A percentile compares a stretch with the other conserved stretches of the same genome.
phyloP scores from a whole-genome alignment of 345 rosid species.

The Jatropha curcas region DNA sequence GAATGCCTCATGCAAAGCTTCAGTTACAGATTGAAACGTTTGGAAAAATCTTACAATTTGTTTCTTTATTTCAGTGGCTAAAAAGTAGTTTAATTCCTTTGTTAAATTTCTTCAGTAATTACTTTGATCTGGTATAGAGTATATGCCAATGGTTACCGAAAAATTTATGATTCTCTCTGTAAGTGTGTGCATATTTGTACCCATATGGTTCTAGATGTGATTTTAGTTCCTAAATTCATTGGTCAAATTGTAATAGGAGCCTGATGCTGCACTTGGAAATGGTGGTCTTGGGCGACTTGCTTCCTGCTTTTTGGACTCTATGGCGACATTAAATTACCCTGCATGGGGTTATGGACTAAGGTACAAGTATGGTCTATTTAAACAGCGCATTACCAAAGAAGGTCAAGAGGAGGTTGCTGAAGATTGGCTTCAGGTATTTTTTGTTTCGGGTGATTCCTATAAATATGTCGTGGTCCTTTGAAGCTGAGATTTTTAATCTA shows the following conservation, averaged over 20 bases:
- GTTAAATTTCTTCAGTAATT: no score
- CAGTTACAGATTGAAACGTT: no score
- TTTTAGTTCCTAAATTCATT: slow-evolving; percentile 16
- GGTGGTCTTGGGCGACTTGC: slow-evolving; percentile 89
- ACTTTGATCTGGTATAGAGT: background rate
- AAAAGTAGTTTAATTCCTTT: no score
- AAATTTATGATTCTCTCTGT: background rate
- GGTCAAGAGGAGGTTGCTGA: slow-evolving; percentile 87
- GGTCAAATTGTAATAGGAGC: slow-evolving; percentile 48
- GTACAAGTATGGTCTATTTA: slow-evolving; percentile 75
- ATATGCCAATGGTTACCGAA: background rate
- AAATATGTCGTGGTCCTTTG: background rate
- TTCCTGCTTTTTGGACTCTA: slow-evolving; percentile 76
- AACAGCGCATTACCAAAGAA: slow-evolving; percentile 70
- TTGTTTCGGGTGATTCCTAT: slow-evolving; percentile 4
- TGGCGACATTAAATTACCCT: slow-evolving; percentile 79
- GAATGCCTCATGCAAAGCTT: background rate
- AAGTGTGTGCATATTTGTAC: background rate
- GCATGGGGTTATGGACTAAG: slow-evolving; percentile 92
- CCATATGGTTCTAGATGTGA: background rate
- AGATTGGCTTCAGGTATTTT: slow-evolving; percentile 82
- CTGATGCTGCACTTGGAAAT: slow-evolving; percentile 87
- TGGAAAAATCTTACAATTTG: no score
- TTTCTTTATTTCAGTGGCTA: no score
- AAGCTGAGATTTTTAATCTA: background rate